Evolutionary conservation across 2,329 filamentous ascomycete species (phyloP).

Genomic region (Penicillium olsonii): DNA sequence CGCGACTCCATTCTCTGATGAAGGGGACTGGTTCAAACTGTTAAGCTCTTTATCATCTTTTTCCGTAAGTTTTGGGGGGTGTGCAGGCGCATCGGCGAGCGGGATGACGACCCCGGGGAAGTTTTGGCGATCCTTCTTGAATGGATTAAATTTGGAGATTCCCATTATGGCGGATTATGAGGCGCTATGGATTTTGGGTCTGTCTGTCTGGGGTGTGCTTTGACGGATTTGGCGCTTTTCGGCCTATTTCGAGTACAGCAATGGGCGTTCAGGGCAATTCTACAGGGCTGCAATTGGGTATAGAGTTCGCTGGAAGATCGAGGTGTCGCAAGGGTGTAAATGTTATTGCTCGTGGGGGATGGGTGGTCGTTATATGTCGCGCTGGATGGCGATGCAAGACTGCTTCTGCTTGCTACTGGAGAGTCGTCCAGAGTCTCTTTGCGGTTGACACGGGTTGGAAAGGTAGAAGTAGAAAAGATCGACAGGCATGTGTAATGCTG

Average conservation of each 20-base stretch:
- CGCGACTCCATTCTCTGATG: constrained; percentile 41
- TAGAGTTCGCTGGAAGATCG: neutral
- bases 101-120: constrained; percentile 55
- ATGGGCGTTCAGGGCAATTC: constrained; percentile 7
- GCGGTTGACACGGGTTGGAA: neutral
- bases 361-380: neutral
- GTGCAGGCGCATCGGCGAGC: constrained; percentile 47
- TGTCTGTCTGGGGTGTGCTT: constrained; percentile 1
- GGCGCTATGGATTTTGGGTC: constrained; percentile 14
- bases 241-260: neutral
- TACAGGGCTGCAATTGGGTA: constrained; percentile 16
- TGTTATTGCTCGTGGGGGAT: neutral
- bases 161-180: constrained; percentile 27
- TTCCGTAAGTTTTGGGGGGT: constrained; percentile 24
- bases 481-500: neutral
- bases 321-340: constrained; percentile 5
- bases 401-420: constrained; percentile 15
- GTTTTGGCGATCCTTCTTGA: constrained; percentile 53
- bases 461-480: neutral
- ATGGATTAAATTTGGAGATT: constrained; percentile 46
- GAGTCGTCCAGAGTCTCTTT: neutral
- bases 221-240: constrained; percentile 9
- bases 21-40: constrained; percentile 34
- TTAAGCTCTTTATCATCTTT: constrained; percentile 39
- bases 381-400: neutral